phyloP scores from a whole-genome alignment of 148 eudicot species.

The Nyssa sinensis region DNA sequence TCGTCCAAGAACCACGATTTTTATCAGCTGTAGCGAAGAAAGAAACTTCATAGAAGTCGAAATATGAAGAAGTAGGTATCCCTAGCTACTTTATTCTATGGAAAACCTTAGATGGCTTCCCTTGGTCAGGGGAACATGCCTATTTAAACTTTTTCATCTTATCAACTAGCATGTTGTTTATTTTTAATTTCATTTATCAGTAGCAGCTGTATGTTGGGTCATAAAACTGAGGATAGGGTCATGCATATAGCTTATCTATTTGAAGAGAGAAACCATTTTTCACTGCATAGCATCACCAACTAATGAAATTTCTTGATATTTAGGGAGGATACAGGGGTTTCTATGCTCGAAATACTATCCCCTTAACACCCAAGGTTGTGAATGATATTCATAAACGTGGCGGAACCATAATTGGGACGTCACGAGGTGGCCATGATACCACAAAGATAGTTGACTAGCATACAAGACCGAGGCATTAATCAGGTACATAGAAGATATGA shows the following conservation, averaged over 20 bases:
- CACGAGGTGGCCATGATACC: slow-evolving; percentile 40
- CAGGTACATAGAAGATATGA: slow-evolving; percentile 9
- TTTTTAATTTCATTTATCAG: no score
- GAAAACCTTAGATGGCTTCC: no score
- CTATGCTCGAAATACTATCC: slow-evolving; percentile 28
- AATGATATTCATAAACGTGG: slow-evolving; percentile 45
- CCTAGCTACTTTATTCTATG: no score
- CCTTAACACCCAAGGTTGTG: slow-evolving; percentile 32
- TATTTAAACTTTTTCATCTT: no score
- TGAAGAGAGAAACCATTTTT: no score
- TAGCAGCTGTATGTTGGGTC: not conserved
- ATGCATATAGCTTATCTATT: no score
- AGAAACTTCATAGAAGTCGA: no score
- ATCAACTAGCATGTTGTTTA: no score
- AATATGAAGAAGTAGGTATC: no score
- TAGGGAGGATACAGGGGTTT: slow-evolving; percentile 43
- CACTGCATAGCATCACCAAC: not conserved
- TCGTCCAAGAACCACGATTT: no score
- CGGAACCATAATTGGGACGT: slow-evolving; percentile 36
- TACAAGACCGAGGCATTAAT: slow-evolving; percentile 32
- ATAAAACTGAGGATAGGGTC: not conserved
- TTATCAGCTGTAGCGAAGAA: no score
- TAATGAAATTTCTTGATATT: not conserved
- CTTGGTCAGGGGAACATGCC: no score
- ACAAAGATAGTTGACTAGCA: slow-evolving; percentile 24